Percentiles rank a stretch among this genome's conserved stretches.
These are phyloP conservation scores for Triticum dicoccoides DNA, from an alignment of 176 grass and related monocot genomes.

Conservation along the genomic window DNA sequence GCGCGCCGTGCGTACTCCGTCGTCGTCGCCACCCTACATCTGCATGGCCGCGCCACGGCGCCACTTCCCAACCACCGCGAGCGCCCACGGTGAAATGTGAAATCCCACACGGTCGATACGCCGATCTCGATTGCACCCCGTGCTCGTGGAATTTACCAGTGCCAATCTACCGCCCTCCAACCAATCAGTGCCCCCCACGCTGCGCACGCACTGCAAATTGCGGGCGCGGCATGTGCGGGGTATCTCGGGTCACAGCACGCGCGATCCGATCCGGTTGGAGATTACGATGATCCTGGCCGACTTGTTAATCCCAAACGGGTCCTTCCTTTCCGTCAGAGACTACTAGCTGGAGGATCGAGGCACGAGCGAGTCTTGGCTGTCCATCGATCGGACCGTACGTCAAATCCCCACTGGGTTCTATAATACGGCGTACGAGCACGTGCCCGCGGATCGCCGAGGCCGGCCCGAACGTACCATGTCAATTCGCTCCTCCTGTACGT, in stretches of 20 bases:
- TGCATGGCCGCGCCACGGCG: background rate
- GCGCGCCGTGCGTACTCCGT: too few relatives aligned
- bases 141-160: background rate
- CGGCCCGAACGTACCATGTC: background rate
- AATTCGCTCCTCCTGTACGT: background rate
- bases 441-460: background rate
- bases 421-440: background rate
- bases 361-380: background rate
- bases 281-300: background rate
- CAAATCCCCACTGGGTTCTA: background rate
- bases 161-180: background rate
- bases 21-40: background rate
- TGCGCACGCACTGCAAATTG: background rate
- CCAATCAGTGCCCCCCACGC: background rate
- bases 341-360: too few relatives aligned
- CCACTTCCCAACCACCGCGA: background rate
- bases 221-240: background rate
- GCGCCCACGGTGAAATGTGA: background rate
- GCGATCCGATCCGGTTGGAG: background rate
- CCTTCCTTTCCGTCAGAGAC: background rate
- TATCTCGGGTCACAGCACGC: background rate
- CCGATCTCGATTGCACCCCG: background rate
- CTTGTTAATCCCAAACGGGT: background rate
- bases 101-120: background rate
- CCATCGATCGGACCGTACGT: slow-evolving; percentile 2